Evolutionary conservation across 2,329 filamentous ascomycete species (phyloP), one percentile per base, ranked within the genome.

Genomic region (Phyllosticta citrichinensis): DNA sequence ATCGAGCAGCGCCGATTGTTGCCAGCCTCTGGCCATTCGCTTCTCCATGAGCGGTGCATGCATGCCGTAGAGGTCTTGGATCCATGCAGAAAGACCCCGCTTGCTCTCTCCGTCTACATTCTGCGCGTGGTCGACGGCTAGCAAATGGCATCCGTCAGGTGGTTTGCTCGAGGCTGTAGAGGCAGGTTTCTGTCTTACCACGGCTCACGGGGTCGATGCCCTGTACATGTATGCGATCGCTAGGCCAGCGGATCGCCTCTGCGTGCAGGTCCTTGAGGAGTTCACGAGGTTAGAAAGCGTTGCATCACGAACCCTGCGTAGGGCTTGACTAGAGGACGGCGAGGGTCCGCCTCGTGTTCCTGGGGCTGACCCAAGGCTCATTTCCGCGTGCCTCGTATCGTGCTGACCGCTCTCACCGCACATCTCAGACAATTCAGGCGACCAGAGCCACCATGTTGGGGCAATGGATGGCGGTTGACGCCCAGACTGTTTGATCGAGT

Each of bases 191-290:
- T 11, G 20, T 60, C 55, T 64, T 64, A 53, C 68, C 63, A 4
- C 68, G 66, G 69, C 79, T 75, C 11, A 75, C 68, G 1, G 78
- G 77, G 65, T 80, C 76, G 30, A 80, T 72, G 0, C 77, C 78
- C 55, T 76, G 71, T 2, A 79, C 73, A 20, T 72, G 68, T 1
- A 80, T 69, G 1, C 71, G 66, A 24, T 74, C 65, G 5, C 64
- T 54, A 0, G 77, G 77, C 77, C 76, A 80, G 55, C 68, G 68
- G 30, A 80, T 75, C 0, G 77, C 74, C 17, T 70, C 70, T 0
- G 73, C 76, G 27, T 55, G 54, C n/a, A 33, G 40, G 40, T 47
- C 40, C 40, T 47, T 47, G 40, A 20, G 52, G n/a, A 24, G 20
- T 53, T 24, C 14, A 47, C 40, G 40, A 47, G 40, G 40, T 47